Evolutionary conservation across 768 basidiomycete species (phyloP).

Genomic region (Cystofilobasidium macerans): DNA sequence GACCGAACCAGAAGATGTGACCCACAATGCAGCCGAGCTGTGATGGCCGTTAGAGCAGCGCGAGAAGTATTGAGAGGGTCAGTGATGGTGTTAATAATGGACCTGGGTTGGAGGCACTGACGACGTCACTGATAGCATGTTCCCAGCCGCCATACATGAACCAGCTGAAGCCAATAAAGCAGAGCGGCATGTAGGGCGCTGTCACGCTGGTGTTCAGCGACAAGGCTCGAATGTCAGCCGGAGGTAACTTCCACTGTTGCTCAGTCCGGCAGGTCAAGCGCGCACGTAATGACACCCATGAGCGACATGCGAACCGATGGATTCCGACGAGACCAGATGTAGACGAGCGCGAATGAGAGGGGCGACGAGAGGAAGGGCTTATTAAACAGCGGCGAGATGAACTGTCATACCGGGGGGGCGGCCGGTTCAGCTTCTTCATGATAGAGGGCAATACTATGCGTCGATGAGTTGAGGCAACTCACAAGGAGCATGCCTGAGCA

Average conservation of each 20-base stretch:
- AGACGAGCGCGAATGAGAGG: slow-evolving; percentile 82
- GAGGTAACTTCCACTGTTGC: too few relatives aligned
- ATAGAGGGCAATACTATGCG: not conserved
- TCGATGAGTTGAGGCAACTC: slow-evolving; percentile 33
- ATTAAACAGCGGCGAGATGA: slow-evolving; percentile 57
- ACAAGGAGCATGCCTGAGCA: slow-evolving; percentile 80
- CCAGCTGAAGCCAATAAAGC: slow-evolving; percentile 70
- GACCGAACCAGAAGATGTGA: slow-evolving; percentile 20
- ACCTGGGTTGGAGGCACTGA: slow-evolving; percentile 65
- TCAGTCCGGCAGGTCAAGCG: not conserved
- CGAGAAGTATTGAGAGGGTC: slow-evolving; percentile 26
- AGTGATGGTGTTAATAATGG: not conserved
- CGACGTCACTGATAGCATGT: slow-evolving; percentile 65
- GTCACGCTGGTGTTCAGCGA: slow-evolving; percentile 47
- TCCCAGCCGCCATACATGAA: slow-evolving; percentile 27
- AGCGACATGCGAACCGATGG: slow-evolving; percentile 91
- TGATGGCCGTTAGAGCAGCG: not conserved
- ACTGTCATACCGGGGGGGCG: too few relatives aligned
- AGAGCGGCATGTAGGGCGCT: slow-evolving; percentile 86
- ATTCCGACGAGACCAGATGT: slow-evolving; percentile 91
- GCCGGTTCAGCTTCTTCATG: too few relatives aligned
- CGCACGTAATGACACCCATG: slow-evolving; percentile 72
- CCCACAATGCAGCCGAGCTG: slow-evolving; percentile 22
- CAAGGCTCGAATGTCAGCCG: too few relatives aligned
- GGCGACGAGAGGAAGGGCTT: slow-evolving; percentile 88